Evolutionary conservation across 768 basidiomycete genomes (phyloP), one percentile per base, ranked within the genome.

Genomic region (Strobilomyces echinocephalus): DNA sequence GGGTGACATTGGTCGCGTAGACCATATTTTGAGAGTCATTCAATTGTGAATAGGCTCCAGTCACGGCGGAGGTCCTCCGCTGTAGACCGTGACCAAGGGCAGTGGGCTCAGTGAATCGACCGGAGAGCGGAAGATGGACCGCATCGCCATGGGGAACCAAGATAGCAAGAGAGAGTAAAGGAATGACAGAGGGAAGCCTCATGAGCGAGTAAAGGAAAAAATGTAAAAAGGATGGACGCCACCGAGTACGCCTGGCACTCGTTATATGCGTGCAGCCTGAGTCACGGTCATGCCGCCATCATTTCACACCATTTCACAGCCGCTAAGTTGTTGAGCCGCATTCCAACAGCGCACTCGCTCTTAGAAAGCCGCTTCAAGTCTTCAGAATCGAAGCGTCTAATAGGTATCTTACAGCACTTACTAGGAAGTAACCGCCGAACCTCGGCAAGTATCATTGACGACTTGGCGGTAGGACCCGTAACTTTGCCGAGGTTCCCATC

Each of bases 1-100:
- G 56, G 1, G 74, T 72, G 53, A 77, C 64, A 49, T 75, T 75
- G 20, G 71, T 68, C 10, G 47, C 43, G 51, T 78, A 79, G 46
- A 61, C 31, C 15, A 77, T 26, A 48, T 77, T 66, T 15, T 63
- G 61, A 7, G 55, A 45, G 49, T 76, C 65, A 35, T 43, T 34
- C 20, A 77, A 51, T 15, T 61, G 57, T 1, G 55, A 49, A 20
- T 68, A 48, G 11, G 62, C 52, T 10, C 67, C 74, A 12, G 62
- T 40, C 34, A 75, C 48, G 35, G 65, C 48, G 35, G 65, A 52
- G 3, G 62, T 46, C 53, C 75, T 64, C 44, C 63, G 62, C 10
- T 53, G 52, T 18, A 69, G 57, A 3, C n/a, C n/a, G n/a, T n/a
- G n/a, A n/a, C 39, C 21, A 28, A 56, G 15, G 15, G 54, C 42